Base-by-base conservation (phyloP, 768 basidiomycete species). In the Tulasnella sp. region DNA sequence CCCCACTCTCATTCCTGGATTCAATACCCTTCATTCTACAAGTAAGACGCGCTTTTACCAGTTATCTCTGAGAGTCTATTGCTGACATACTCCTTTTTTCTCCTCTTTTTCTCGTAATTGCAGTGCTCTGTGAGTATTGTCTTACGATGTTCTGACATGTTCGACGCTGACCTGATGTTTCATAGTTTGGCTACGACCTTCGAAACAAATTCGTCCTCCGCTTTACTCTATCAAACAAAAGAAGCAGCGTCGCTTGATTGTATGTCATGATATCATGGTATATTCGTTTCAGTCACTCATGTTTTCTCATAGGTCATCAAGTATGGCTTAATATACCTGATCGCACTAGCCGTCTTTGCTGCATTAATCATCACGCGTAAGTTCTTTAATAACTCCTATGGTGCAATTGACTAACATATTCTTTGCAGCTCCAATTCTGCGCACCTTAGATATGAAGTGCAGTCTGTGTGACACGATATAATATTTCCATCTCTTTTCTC, bases 11-110 rank as follows among this genome's bases (percentile, higher is more conserved):
- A 72, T 96, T 51, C 93, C 93, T 1, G 95, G 87, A 69, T 75
- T 91, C 59, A 91, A 95, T 64, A 81, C 81, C 35, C 64, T 92
- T 58, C 93, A 99, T 64, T 85, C 91, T n/a, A 93, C 80, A 44
- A 72, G 87, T 90, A 66, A 72, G 84, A 71, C 15, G 24, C 4
- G 7, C 48, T n/a, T n/a, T n/a, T n/a, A n/a, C n/a, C n/a, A n/a
- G n/a, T n/a, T 32, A 29, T 20, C 35, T 12, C 12, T 22, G 2
- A 15, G 20, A 5, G n/a, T 29, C 35, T 6, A 13, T 13, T 12
- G 25, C 13, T 19, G 10, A 9, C 5, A 2, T 13, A 29, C 16
- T 29, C 22, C 34, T 39, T 52, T 57, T 13, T 60, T 39, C 47
- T n/a, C 50, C 60, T 12, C 53, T n/a, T 53, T 41, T 54, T 56